Evolutionary conservation across 2,329 filamentous ascomycete genomes (phyloP), one percentile per base, ranked within the genome.

Genomic region (Nemania sp.): DNA sequence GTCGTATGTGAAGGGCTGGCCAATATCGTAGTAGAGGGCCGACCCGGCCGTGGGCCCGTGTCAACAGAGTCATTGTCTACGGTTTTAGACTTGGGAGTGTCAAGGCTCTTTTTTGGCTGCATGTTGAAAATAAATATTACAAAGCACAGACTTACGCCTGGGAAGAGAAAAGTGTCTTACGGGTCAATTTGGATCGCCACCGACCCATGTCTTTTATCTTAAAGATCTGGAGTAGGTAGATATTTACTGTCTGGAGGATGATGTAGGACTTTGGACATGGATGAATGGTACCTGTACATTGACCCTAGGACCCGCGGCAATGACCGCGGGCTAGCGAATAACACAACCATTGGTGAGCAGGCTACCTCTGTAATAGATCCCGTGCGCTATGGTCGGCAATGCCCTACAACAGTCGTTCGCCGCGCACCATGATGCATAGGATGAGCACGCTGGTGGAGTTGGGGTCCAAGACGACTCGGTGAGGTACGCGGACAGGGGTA

Each of bases 381-480:
- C 72, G 68, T 71, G 72, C 70, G 67, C 72, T 71, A 71, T 71
- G 69, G 72, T 73, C 73, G 75, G 75, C 73, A 77, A 66, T 74
- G 75, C 72, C 73, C 73, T 77, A 72, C 65, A 63, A 68, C 41
- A 72, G 68, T 68, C 72, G 73, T 72, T 74, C 72, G 72, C 73
- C 67, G 74, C 74, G 73, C 74, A 73, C 74, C 74, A 71, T 73
- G 72, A 73, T 75, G 75, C 73, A 74, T 71, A 64, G 72, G 70
- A 73, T 69, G 56, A 70, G 70, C 72, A 72, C 69, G 69, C 58
- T 71, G 72, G 73, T 75, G 76, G 73, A 73, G 70, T 74, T 77
- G 76, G 77, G 77, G 77, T 73, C 75, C 73, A 72, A 75, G 67
- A 73, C 70, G 69, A 78, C 76, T 77, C 76, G 77, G 75, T 76